Conservation (phyloP, 495 filamentous ascomycete species). For the Chaetomium fimeti region DNA sequence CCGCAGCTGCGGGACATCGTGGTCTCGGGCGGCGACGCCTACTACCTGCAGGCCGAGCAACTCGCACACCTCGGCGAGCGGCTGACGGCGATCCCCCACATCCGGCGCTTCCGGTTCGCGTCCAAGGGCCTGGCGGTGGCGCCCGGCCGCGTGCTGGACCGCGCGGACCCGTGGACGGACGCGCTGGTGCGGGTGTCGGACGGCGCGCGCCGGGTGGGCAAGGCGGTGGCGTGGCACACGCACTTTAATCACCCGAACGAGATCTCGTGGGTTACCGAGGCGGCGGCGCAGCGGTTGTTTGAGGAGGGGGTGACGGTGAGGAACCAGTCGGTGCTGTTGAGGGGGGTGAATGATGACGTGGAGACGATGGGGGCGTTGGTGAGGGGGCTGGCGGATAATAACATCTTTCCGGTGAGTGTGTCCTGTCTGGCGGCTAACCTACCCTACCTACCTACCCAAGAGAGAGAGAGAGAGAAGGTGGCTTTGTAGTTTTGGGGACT, state of each 20-base stretch:
- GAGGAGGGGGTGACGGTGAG: conserved; percentile 51
- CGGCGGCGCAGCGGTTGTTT: conserved; percentile 50
- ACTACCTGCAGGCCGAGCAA: conserved; percentile 44
- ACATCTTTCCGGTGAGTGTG: conserved; percentile 51
- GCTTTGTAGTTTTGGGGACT: too few species aligned
- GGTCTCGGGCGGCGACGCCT: conserved; percentile 59
- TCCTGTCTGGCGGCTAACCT: neutral
- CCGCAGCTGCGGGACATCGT: conserved; percentile 54
- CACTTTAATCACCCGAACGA: conserved; percentile 63
- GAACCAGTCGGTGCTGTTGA: conserved; percentile 55
- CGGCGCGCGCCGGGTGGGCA: conserved; percentile 49
- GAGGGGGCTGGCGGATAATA: conserved; percentile 52
- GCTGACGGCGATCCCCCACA: conserved; percentile 41
- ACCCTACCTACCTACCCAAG: neutral
- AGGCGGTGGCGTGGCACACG: conserved; percentile 59
- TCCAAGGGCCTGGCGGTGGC: conserved; percentile 56
- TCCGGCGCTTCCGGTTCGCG: conserved; percentile 56
- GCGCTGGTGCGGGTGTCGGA: conserved; percentile 50
- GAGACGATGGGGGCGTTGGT: conserved; percentile 54
- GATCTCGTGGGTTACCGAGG: conserved; percentile 57
- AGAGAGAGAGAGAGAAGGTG: too few species aligned
- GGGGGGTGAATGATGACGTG: conserved; percentile 55
- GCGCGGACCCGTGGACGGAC: conserved; percentile 50
- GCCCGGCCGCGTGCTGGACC: conserved; percentile 52
- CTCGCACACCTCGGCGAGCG: conserved; percentile 42